These are phyloP conservation scores for Phialocephala subalpina DNA, from an alignment of 2,329 filamentous ascomycete genomes.

Conservation along the genomic window DNA sequence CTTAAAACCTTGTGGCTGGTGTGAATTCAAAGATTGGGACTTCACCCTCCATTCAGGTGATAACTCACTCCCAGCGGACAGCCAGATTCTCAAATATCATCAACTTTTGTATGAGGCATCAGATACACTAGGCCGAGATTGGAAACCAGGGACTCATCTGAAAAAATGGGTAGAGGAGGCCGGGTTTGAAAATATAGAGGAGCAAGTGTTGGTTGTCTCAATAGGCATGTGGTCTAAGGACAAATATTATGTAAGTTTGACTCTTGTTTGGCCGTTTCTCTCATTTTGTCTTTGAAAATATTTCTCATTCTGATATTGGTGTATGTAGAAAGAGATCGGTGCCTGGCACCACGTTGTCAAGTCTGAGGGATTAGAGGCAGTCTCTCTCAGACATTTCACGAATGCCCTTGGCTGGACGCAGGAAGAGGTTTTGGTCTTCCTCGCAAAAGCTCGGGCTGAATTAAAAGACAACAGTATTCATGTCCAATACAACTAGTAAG, in stretches of 20 bases:
- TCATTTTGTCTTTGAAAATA: not conserved
- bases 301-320: not conserved
- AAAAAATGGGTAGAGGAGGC: not conserved
- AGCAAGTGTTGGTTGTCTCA: conserved; percentile 28
- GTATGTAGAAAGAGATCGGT: conserved; percentile 5
- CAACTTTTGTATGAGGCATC: not conserved
- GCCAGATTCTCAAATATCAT: not conserved
- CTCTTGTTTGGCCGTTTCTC: not conserved
- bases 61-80: not conserved
- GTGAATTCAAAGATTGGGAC: conserved; percentile 24
- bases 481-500: not conserved
- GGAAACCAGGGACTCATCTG: not conserved
- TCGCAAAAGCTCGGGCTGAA: not conserved
- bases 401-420: not conserved
- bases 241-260: conserved; percentile 12
- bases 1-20: conserved; percentile 22
- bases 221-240: conserved; percentile 26
- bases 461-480: not conserved
- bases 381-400: not conserved
- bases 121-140: not conserved
- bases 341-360: conserved; percentile 2
- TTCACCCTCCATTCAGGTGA: not conserved
- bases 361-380: conserved; percentile 7
- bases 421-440: not conserved
- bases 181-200: conserved; percentile 19